Percentiles rank a stretch among this genome's conserved stretches.
These are phyloP conservation scores for Bretschneidera sinensis DNA, from an alignment of 345 rosid genomes.

Conservation along the genomic window DNA sequence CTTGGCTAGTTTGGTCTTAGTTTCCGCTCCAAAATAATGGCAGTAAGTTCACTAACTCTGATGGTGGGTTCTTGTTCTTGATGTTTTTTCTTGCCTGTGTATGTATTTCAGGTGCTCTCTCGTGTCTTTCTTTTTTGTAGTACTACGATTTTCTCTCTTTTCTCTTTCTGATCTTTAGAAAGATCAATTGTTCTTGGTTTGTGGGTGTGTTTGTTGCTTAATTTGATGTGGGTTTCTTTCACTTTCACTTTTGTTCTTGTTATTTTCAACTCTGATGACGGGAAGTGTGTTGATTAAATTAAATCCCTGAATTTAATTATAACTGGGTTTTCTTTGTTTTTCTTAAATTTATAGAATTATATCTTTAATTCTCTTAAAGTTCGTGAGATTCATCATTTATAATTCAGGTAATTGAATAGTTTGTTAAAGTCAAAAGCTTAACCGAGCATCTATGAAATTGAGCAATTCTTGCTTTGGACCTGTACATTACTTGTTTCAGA, in stretches of 20 bases:
- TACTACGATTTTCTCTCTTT: background rate
- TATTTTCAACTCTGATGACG: background rate
- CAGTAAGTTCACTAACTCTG: conserved; percentile 20
- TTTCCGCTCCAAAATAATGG: conserved; percentile 29
- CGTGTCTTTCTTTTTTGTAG: conserved; percentile 9
- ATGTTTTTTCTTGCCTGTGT: background rate
- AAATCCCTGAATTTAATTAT: background rate
- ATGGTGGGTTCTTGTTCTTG: background rate
- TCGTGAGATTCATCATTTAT: conserved; percentile 8
- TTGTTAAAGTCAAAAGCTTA: too few species aligned
- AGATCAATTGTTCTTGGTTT: background rate
- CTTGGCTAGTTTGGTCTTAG: conserved; percentile 29
- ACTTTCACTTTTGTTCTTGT: conserved; percentile 7
- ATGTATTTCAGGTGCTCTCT: conserved; percentile 20
- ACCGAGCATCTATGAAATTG: too few species aligned
- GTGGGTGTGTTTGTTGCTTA: conserved; percentile 18
- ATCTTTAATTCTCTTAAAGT: conserved; percentile 2
- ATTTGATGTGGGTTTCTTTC: conserved; percentile 20
- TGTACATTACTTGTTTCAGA: too few species aligned
- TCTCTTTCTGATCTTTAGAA: background rate
- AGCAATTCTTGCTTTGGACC: too few species aligned
- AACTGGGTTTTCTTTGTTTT: conserved; percentile 12
- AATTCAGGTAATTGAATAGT: conserved; percentile 7
- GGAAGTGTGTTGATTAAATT: background rate
- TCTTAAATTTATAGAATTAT: background rate